Base-by-base conservation (phyloP, 768 basidiomycete genomes). In the Mycena vulgaris region DNA sequence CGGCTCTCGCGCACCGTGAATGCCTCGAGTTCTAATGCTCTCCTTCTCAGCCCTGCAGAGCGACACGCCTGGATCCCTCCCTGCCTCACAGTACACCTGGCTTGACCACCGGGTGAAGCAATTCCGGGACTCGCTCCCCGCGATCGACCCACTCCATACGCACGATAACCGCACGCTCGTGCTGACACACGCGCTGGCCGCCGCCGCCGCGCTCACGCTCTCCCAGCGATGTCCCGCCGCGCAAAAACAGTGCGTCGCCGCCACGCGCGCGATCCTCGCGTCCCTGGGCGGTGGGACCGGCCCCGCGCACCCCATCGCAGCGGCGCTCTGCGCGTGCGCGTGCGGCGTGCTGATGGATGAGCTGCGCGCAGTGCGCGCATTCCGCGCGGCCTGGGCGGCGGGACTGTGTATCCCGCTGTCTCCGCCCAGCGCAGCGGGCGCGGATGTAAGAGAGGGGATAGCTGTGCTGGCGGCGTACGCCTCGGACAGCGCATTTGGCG, bases 61-160 rank as follows among this genome's bases (percentile, higher is more conserved):
- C 47, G 49, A 53, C 2, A 10, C 31, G 3, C 37, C n/a, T n/a
- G 72, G 74, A 52, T 39, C 57, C 71, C 0, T 37, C 65, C n/a
- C n/a, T n/a, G 2, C 48, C 71, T 3, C 59, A 68, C 21, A 66
- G 21, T 65, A 30, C 52, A 11, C 62, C 14, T 55, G 59, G 45
- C 66, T 74, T 9, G 68, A 72, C 9, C 28, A 37, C n/a, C 60
- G 69, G 17, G 66, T 76, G 30, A 52, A 49, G 3, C 25, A 33
- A 5, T 72, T 76, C 51, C 62, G 69, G 60, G 40, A n/a, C 4
- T 47, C 57, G 2, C 64, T 76, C 47, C 74, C 74, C 11, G 37
- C 66, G 8, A 0, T 67, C 10, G 40, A 55, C 47, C 31, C 48
- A n/a, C n/a, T n/a, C n/a, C n/a, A n/a, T n/a, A n/a, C 17, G 39